phyloP scores from a whole-genome alignment of 1,284 basidiomycete species.

The Leccinum angustisporum region DNA sequence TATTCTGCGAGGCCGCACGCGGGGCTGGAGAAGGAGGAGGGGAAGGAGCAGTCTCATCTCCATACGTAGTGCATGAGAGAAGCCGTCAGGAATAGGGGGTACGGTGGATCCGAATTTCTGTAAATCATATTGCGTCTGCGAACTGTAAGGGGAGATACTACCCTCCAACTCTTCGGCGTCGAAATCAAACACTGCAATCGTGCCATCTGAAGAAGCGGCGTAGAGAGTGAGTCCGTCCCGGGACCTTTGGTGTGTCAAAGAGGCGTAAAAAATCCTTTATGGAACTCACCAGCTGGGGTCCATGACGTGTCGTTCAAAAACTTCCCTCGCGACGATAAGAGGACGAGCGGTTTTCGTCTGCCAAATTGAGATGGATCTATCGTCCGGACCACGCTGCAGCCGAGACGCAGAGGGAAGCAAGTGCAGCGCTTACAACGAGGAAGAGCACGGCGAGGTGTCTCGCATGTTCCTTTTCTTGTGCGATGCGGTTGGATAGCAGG shows the following conservation, averaged over 20 bases:
- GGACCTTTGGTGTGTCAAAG: conserved; percentile 56
- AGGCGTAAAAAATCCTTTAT: conserved; percentile 1
- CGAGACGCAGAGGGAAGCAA: no score
- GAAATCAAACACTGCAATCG: conserved; percentile 86
- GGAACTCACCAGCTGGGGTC: conserved; percentile 86
- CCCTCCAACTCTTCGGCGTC: conserved; percentile 78
- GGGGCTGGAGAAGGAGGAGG: conserved; percentile 49
- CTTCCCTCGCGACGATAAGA: conserved; percentile 88
- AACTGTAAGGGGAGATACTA: conserved; percentile 73
- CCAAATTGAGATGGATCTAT: conserved; percentile 89
- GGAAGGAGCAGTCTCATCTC: conserved; percentile 15
- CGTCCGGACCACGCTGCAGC: conserved; percentile 50
- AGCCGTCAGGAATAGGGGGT: conserved; percentile 65
- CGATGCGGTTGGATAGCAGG: no score
- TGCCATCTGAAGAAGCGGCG: conserved; percentile 94
- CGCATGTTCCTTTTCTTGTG: no score
- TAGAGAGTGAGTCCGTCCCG: conserved; percentile 91
- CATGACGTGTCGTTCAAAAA: conserved; percentile 93
- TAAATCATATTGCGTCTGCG: conserved; percentile 70
- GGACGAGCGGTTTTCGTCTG: conserved; percentile 89
- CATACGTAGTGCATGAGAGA: conserved; percentile 51
- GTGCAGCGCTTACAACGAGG: no score
- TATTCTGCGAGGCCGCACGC: conserved; percentile 29
- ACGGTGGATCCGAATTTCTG: conserved; percentile 74
- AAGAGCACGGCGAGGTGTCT: no score